These are phyloP conservation scores for Spatholobus suberectus DNA, from an alignment of 306 rosid species.

Conservation along the genomic window DNA sequence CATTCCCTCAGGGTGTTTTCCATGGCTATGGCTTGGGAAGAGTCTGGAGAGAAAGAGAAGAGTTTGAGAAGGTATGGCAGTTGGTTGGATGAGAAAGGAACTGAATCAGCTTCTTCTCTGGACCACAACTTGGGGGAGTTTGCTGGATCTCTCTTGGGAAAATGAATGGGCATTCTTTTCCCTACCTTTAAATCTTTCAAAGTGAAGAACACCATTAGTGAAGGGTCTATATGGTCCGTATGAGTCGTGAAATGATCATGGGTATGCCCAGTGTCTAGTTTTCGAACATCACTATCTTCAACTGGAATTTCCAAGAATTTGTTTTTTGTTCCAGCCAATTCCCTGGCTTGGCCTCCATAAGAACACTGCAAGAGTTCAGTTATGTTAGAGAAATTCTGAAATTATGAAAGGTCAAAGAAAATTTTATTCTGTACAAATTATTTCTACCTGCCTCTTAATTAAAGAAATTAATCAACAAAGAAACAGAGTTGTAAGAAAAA, in stretches of 20 bases:
- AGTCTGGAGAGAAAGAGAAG: constrained; percentile 56
- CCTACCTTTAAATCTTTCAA: constrained; percentile 59
- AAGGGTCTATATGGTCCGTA: constrained; percentile 51
- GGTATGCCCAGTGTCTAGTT: background rate
- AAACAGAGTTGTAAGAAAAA: background rate
- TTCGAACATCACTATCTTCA: background rate
- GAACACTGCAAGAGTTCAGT: constrained; percentile 51
- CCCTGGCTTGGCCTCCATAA: constrained; percentile 35
- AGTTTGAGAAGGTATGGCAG: constrained; percentile 57
- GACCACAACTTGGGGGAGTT: constrained; percentile 58
- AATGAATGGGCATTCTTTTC: constrained; percentile 60
- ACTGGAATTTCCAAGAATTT: background rate
- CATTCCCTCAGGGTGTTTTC: constrained; percentile 61
- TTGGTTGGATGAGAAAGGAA: constrained; percentile 62
- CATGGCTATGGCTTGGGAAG: constrained; percentile 75
- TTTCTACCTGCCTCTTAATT: background rate
- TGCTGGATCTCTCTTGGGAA: constrained; percentile 70
- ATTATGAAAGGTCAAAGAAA: background rate
- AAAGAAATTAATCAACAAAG: background rate
- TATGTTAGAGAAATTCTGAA: too few species aligned
- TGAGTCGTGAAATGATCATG: background rate
- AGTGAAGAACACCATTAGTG: constrained; percentile 65
- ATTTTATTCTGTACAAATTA: background rate
- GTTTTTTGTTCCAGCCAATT: constrained; percentile 24
- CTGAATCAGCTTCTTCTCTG: constrained; percentile 54